Evolutionary conservation across 306 rosid species (phyloP), one percentile per base, ranked within the genome.

Genomic region (Lagenaria siceraria): DNA sequence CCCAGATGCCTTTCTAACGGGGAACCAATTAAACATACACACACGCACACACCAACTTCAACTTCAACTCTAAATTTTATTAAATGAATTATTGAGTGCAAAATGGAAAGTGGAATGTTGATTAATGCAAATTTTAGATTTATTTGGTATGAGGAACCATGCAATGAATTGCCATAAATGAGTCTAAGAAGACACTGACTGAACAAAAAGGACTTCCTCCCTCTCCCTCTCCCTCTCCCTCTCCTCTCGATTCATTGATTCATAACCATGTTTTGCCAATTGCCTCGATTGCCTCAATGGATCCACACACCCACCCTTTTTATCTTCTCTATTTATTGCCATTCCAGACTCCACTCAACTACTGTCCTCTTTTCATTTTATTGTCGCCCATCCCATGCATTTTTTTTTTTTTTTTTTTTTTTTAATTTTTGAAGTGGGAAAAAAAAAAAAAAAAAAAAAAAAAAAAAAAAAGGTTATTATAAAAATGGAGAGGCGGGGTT

Each of bases 1-100:
- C 84, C 81, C 58, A 80, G 75, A 75, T 75, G 78, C 81, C 60
- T 65, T 75, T 61, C 78, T 70, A 18, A 58, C 76, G 79, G 88
- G 77, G 82, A 81, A 49, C 58, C 79, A 78, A 60, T 29, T 29
- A 29, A 29, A 29, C 33, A n/a, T n/a, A n/a, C n/a, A n/a, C n/a
- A n/a, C n/a, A 53, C 77, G 48, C 55, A 59, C 22, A 62, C 76
- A 60, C 56, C 33, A 29, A 29, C 3, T 29, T n/a, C n/a, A n/a
- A n/a, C n/a, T n/a, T n/a, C n/a, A n/a, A n/a, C n/a, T n/a, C n/a
- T n/a, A n/a, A n/a, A n/a, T n/a, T n/a, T n/a, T n/a, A n/a, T n/a
- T n/a, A n/a, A n/a, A n/a, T n/a, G n/a, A n/a, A n/a, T n/a, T n/a
- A n/a, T n/a, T n/a, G n/a, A n/a, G n/a, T n/a, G n/a, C n/a, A n/a